These are phyloP conservation scores for Puya raimondii DNA, from an alignment of 176 grass and related monocot species.

Conservation along the genomic window DNA sequence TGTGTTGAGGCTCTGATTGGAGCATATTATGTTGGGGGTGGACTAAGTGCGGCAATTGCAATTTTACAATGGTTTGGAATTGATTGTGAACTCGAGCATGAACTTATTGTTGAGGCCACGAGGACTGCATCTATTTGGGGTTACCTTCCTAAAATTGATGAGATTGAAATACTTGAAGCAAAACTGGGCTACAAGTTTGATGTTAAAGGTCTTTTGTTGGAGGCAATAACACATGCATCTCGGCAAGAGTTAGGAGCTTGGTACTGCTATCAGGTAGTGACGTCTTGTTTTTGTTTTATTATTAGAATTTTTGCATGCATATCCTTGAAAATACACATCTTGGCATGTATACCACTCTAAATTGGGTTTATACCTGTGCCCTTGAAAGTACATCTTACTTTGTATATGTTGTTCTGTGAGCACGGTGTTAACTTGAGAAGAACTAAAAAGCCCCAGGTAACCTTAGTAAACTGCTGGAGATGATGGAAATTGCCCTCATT, in stretches of 20 bases:
- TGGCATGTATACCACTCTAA: no score
- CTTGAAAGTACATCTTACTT: slow-evolving; percentile 15
- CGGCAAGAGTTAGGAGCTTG: slow-evolving; percentile 50
- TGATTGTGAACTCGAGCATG: slow-evolving; percentile 37
- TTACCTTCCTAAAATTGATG: slow-evolving; percentile 40
- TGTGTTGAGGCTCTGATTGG: slow-evolving; percentile 88
- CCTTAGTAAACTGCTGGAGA: no score
- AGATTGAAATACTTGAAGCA: slow-evolving; percentile 65
- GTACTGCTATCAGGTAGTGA: slow-evolving; percentile 67
- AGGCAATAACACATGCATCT: slow-evolving; percentile 80
- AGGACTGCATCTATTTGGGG: slow-evolving; percentile 44
- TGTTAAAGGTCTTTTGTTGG: slow-evolving; percentile 58
- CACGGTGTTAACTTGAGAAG: no score
- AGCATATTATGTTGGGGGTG: slow-evolving; percentile 80
- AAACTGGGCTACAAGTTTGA: slow-evolving; percentile 60
- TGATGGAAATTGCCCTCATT: no score
- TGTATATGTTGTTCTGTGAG: slow-evolving; percentile 25
- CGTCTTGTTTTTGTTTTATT: neutral
- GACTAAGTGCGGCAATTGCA: slow-evolving; percentile 48
- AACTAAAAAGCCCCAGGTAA: no score
- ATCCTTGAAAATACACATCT: no score
- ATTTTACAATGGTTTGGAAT: slow-evolving; percentile 81
- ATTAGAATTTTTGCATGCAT: no score
- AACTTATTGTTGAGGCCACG: slow-evolving; percentile 42
- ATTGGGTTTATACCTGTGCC: neutral